phyloP scores from a whole-genome alignment of 2,329 filamentous ascomycete genomes.

The Ceratocystis cubensis region DNA sequence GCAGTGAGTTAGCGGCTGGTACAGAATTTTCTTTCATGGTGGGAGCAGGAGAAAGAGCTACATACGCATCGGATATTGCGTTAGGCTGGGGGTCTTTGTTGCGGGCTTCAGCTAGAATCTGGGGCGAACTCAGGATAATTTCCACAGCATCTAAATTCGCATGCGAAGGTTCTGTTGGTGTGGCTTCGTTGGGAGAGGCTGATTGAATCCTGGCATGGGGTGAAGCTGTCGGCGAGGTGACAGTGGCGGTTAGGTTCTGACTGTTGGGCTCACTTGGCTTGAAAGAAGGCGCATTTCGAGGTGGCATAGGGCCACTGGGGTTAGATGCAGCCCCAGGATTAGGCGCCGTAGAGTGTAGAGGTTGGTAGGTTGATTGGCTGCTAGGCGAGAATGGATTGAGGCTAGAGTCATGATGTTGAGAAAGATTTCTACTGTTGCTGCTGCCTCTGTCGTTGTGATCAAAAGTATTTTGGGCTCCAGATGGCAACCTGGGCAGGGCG shows the following conservation, averaged over 20 bases:
- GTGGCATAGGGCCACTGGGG: not conserved
- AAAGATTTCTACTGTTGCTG: not conserved
- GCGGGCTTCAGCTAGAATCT: not conserved
- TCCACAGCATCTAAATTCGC: too few species aligned
- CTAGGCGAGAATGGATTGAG: not conserved
- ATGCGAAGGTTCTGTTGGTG: not conserved
- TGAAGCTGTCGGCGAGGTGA: not conserved
- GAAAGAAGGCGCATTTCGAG: not conserved
- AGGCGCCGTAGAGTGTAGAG: not conserved
- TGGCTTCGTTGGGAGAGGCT: not conserved
- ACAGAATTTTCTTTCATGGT: not conserved
- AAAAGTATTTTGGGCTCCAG: not conserved
- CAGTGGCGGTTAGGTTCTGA: not conserved
- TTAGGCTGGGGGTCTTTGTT: not conserved
- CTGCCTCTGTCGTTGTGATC: not conserved
- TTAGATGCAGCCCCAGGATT: not conserved
- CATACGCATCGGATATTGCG: not conserved
- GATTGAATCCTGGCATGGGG: not conserved
- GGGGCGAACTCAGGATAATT: not conserved
- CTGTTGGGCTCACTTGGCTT: not conserved
- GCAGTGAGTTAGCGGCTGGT: not conserved
- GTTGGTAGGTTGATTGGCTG: not conserved
- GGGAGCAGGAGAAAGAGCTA: not conserved
- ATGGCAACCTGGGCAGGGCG: not conserved
- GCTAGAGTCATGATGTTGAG: not conserved